Base-by-base conservation (phyloP, 2,329 filamentous ascomycete genomes). In the Ceratocystis harringtonii region DNA sequence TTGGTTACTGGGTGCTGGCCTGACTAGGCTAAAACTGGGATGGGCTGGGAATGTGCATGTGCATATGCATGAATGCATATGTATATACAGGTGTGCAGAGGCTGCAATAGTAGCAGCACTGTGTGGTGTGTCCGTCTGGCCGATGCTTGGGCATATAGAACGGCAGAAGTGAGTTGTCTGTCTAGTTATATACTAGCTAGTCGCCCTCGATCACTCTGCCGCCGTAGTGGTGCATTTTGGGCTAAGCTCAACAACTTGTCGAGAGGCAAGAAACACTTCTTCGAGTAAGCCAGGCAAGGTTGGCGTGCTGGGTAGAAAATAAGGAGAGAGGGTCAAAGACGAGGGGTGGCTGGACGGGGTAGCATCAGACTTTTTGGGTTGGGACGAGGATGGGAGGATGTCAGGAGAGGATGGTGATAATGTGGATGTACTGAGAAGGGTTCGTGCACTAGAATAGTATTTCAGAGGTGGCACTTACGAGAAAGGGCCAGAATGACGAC, bases 21-120 rank as follows among this genome's bases (percentile, higher is more conserved):
- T 58, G 30, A 58, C 55, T 36, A 58, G 55, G 55, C 25, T 32
- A 32, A n/a, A 58, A 30, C 7, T 58, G 30, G 55, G 17, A 28
- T 58, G 25, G 55, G 55, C 55, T 58, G 55, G 55, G 28, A 58
- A 58, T n/a, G n/a, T 36, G 55, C 55, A 58, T 58, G 28, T 58
- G 55, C 55, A 58, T 58, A 58, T 58, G 55, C 55, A 58, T 17
- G 17, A 10, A 7, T 58, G 55, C 55, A 58, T 58, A 36, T 58
- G 55, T 32, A 58, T 58, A 58, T 58, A 58, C 55, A 58, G 7
- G 28, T 58, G 55, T 58, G 55, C 55, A 58, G 55, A 58, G 3
- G 55, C 22, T 28, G 48, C 48, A 52, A 25, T 15, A 52, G 48
- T 12, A 28, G 48, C 22, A 52, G 10, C 48, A 52, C 19, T 52